Conservation (phyloP, 805 yeast genomes). For the Candida pseudofarinosa region DNA sequence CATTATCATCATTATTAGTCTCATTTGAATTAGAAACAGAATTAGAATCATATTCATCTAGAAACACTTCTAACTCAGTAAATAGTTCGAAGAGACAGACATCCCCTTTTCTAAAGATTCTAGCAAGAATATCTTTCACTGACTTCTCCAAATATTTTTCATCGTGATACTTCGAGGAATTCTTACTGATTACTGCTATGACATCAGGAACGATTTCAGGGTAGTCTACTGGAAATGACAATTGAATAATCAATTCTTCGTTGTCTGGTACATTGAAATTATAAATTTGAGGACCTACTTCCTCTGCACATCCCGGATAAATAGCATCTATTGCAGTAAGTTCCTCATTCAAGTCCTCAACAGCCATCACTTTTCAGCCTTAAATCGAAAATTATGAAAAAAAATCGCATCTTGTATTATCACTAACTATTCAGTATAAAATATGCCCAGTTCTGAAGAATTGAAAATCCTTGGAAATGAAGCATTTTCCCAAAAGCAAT, state of each 20-base stretch:
- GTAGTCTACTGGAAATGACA: constrained; percentile 68
- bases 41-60: constrained; percentile 34
- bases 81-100: constrained; percentile 81
- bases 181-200: constrained; percentile 47
- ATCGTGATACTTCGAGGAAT: constrained; percentile 36
- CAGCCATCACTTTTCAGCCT: constrained; percentile 11
- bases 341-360: constrained; percentile 64
- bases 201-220: constrained; percentile 65
- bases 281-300: constrained; percentile 35
- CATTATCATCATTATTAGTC: constrained; percentile 7
- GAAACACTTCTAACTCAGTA: constrained; percentile 54
- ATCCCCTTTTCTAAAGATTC: constrained; percentile 52
- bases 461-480: constrained; percentile 49
- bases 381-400: background rate
- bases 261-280: constrained; percentile 60
- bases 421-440: background rate
- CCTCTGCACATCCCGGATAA: constrained; percentile 59
- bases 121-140: constrained; percentile 50
- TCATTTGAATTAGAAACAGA: constrained; percentile 8
- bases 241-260: constrained; percentile 53
- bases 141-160: constrained; percentile 39
- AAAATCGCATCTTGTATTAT: background rate
- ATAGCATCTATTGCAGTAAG: constrained; percentile 82
- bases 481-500: constrained; percentile 45
- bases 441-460: constrained; percentile 18